Percentiles rank a stretch among this genome's conserved stretches.
Conservation (phyloP, 768 basidiomycete species). For the Dacryopinax spathularia region DNA sequence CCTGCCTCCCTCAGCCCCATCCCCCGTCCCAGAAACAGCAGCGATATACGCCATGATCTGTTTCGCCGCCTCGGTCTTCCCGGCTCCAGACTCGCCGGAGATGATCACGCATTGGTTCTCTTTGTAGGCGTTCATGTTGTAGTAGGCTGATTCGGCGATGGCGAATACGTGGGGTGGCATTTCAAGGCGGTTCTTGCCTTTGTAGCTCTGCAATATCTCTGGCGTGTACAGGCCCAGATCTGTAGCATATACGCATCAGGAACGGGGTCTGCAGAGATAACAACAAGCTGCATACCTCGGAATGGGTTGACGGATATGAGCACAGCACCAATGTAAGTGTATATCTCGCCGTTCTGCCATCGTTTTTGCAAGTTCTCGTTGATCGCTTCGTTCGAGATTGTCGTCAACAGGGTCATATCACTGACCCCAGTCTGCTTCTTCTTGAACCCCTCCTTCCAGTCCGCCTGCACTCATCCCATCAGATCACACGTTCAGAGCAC, state of each 20-base stretch:
- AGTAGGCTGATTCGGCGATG: conserved; percentile 94
- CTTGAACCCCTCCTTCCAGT: conserved; percentile 99
- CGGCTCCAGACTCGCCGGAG: conserved; percentile 95
- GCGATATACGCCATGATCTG: conserved; percentile 99
- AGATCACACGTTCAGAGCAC: no score
- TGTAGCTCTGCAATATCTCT: conserved; percentile 68
- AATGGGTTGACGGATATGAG: conserved; percentile 99
- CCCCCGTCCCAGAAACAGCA: conserved; percentile 67
- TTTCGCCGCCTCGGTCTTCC: conserved; percentile 98
- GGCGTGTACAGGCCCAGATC: conserved; percentile 98
- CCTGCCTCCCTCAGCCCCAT: conserved; percentile 50
- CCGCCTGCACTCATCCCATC: conserved; percentile 77
- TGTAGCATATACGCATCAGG: conserved; percentile 21
- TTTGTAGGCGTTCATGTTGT: conserved; percentile 98
- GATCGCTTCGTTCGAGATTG: conserved; percentile 93
- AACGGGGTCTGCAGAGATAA: conserved; percentile 8
- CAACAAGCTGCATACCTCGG: conserved; percentile 42
- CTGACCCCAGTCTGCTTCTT: conserved; percentile 97
- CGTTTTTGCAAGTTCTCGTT: conserved; percentile 97
- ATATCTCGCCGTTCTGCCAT: conserved; percentile 90
- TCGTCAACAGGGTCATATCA: conserved; percentile 95
- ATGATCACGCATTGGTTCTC: conserved; percentile 99
- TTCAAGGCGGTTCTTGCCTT: conserved; percentile 94
- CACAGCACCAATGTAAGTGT: conserved; percentile 97
- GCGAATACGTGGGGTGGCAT: conserved; percentile 96